Base-by-base conservation (phyloP, 805 yeast species). In the Candida ortonii region DNA sequence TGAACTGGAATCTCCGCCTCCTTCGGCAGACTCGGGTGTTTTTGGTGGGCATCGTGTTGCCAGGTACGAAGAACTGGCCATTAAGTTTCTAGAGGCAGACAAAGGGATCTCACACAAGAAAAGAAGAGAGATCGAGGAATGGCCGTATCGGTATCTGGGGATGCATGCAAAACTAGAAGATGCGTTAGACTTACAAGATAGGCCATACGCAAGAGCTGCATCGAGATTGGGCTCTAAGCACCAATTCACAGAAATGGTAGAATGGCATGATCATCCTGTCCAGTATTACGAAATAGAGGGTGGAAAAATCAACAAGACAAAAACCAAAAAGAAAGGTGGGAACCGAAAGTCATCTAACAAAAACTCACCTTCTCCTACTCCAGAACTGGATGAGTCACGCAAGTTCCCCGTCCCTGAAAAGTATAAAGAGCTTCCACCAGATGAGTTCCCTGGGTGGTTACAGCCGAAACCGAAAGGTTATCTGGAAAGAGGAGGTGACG, bases 71-170 rank as follows among this genome's bases (percentile, higher is more conserved):
- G 64, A 67, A 25, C 54, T 72, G 49, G 85, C 86, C 0, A 64
- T 64, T 4, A 66, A 66, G 13, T 80, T 78, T 47, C 51, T 80
- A 17, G 58, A 61, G 22, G 60, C 62, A 5, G 87, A 80, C 49
- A 48, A 51, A 1, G 33, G 49, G 2, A 39, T 65, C 3, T 50
- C 73, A 0, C 53, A 72, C 13, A 61, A 65, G 23, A 62, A 75
- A 38, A 56, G 85, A 41, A 53, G 86, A 37, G 60, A 69, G 20
- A 41, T 59, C n/a, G 86, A 80, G 55, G 87, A 80, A 50, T 87
- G 95, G 95, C 80, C 80, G 2, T 82, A 78, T 63, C 60, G 94
- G 44, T 87, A 83, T 50, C 65, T 85, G 16, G 95, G 95, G 1
- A 69, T 80, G 62, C 84, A 84, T 55, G 75, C 86, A 1, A 67